These are phyloP conservation scores for Rugosomyces carneus DNA, from an alignment of 1,284 basidiomycete genomes.

Conservation along the genomic window DNA sequence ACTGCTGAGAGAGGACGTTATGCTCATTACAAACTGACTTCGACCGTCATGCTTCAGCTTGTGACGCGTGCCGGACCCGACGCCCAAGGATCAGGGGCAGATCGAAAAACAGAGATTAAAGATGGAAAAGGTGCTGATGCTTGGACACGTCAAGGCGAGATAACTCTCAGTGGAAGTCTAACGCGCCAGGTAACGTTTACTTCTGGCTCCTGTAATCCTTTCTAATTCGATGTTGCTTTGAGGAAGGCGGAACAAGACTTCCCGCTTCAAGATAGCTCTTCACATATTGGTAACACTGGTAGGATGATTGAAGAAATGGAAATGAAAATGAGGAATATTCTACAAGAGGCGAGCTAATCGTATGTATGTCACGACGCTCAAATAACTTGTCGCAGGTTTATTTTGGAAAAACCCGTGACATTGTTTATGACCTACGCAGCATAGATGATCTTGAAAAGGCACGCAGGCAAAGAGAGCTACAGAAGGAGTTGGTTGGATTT, in stretches of 20 bases:
- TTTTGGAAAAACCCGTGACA: constrained; percentile 96
- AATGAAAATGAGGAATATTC: constrained; percentile 94
- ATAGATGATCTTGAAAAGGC: constrained; percentile 83
- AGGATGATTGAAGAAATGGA: constrained; percentile 98
- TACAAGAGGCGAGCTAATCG: constrained; percentile 67
- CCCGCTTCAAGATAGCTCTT: constrained; percentile 68
- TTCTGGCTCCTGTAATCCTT: neutral
- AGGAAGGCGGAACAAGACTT: constrained; percentile 78
- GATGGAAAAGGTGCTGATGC: constrained; percentile 33
- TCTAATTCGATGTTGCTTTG: neutral
- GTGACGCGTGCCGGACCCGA: constrained; percentile 51
- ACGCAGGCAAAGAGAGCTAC: constrained; percentile 76
- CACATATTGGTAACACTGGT: constrained; percentile 91
- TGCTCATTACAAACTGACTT: constrained; percentile 96
- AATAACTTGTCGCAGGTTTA: constrained; percentile 68
- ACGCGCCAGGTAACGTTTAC: constrained; percentile 75
- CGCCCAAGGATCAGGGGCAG: constrained; percentile 32
- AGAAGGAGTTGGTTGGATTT: constrained; percentile 92
- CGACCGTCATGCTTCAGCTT: constrained; percentile 96
- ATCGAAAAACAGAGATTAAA: constrained; percentile 28
- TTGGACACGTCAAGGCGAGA: constrained; percentile 64
- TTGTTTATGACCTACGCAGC: constrained; percentile 87
- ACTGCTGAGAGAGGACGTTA: constrained; percentile 83
- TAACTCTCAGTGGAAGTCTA: constrained; percentile 92
- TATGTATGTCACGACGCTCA: neutral